Evolutionary conservation across 495 filamentous ascomycete species (phyloP).

Genomic region (Penicillium flavigenum): DNA sequence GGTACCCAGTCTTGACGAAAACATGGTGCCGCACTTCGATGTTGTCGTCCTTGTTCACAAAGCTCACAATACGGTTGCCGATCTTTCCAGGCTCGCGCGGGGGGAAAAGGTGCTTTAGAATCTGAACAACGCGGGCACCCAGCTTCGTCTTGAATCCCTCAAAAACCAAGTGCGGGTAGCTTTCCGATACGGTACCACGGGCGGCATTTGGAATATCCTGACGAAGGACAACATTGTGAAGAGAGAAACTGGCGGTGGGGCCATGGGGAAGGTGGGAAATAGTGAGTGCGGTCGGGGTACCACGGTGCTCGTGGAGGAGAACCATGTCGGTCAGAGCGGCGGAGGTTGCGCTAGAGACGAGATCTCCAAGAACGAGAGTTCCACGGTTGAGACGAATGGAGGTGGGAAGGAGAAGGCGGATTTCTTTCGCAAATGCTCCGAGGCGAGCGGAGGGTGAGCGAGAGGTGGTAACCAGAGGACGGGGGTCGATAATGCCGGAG

Average conservation of each 20-base stretch:
- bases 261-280: slow-evolving; percentile 91
- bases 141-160: slow-evolving; percentile 85
- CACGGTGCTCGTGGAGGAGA: slow-evolving; percentile 90
- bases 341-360: slow-evolving; percentile 76
- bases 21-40: slow-evolving; percentile 86
- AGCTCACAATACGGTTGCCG: slow-evolving; percentile 87
- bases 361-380: slow-evolving; percentile 79
- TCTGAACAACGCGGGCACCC: slow-evolving; percentile 82
- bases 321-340: slow-evolving; percentile 81
- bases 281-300: slow-evolving; percentile 87
- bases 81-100: slow-evolving; percentile 80
- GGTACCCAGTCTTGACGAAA: slow-evolving; percentile 79
- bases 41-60: slow-evolving; percentile 91
- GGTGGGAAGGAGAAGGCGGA: slow-evolving; percentile 86
- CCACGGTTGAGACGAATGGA: slow-evolving; percentile 89
- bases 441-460: slow-evolving; percentile 83
- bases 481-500: slow-evolving; percentile 79
- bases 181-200: slow-evolving; percentile 88
- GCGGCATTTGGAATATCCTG: slow-evolving; percentile 88
- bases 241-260: slow-evolving; percentile 83
- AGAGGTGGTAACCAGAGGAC: slow-evolving; percentile 89
- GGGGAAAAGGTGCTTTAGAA: slow-evolving; percentile 93
- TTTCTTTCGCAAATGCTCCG: slow-evolving; percentile 90
- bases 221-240: slow-evolving; percentile 93
- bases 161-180: slow-evolving; percentile 92